Base-by-base conservation (phyloP, 1,139 yeast genomes). In the Lodderomyces beijingensis region DNA sequence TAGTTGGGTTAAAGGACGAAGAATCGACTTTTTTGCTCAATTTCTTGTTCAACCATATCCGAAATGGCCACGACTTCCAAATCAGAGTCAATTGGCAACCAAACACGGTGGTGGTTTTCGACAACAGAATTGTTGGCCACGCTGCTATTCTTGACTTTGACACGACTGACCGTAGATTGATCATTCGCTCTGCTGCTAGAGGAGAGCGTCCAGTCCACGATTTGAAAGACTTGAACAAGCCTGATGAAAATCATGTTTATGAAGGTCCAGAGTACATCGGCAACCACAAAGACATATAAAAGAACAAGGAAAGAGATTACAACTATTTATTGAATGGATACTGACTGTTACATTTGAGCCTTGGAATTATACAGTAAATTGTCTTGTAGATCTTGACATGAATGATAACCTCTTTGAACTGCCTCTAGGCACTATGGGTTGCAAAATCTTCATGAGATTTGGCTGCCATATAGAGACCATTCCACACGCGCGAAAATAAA, bases 21-120 rank as follows among this genome's bases (percentile, higher is more conserved):
- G 88, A 81, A 56, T 72, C 79, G 12, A 75, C 72, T 29, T 67
- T 65, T 21, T 65, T 81, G 39, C 56, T 80, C 41, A 55, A 68
- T 31, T 71, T 79, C 45, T 57, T 82, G 43, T 67, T 65, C 41
- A 57, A 62, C 27, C 77, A 77, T 45, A 59, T 79, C 33, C 74
- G 72, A 36, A 43, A 40, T 11, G 45, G 64, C 17, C 66, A 58
- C 34, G 70, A 64, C 40, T 57, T 64, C 38, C 70, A 64, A 41
- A 51, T 59, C 36, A 56, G 70, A 47, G 70, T 65, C 11, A 53
- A 42, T 18, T 64, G 68, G 65, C 69, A 61, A 44, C 62, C 66
- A 18, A 53, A 52, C 33, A 76, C 86, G 4, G 80, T 82, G 20
- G 86, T 78, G 16, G 57, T 79, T 15, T 82, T 87, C 84, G 88